Evolutionary conservation across 768 basidiomycete genomes (phyloP).

Genomic region (Boletus subcaerulescens): DNA sequence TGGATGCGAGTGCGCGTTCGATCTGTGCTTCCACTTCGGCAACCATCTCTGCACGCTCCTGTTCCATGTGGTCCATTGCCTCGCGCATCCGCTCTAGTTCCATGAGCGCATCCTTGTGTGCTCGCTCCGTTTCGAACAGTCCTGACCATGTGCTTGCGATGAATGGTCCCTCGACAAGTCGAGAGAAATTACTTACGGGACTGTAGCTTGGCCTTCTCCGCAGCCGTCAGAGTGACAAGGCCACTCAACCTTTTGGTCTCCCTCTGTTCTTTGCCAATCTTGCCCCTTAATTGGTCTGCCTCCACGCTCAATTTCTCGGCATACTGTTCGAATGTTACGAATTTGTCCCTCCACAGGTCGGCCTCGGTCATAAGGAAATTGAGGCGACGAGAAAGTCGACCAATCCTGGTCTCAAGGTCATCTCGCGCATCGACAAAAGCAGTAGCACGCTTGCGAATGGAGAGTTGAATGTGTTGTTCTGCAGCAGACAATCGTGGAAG

Average conservation of each 20-base stretch:
- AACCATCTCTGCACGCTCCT: constrained; percentile 84
- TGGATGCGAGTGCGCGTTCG: constrained; percentile 78
- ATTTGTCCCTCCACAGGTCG: constrained; percentile 90
- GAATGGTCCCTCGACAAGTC: neutral
- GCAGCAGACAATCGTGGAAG: constrained; percentile 72
- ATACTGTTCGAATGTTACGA: constrained; percentile 91
- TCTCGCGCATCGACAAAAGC: constrained; percentile 93
- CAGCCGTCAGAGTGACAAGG: constrained; percentile 70
- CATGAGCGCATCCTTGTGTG: constrained; percentile 74
- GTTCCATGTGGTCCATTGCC: constrained; percentile 84
- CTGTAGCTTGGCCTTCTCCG: constrained; percentile 77
- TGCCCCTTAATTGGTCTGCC: constrained; percentile 77
- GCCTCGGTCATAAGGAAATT: constrained; percentile 92
- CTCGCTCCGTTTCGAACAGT: constrained; percentile 75
- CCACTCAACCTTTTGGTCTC: constrained; percentile 86
- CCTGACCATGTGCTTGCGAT: constrained; percentile 41
- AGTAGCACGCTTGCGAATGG: constrained; percentile 90
- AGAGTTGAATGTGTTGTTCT: constrained; percentile 82
- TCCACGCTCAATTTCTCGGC: constrained; percentile 88
- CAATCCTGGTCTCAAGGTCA: constrained; percentile 92
- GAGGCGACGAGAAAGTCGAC: constrained; percentile 76
- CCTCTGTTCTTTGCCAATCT: constrained; percentile 88
- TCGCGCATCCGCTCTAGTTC: constrained; percentile 83
- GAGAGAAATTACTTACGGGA: constrained; percentile 51
- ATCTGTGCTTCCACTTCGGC: constrained; percentile 93